Evolutionary conservation across 106 monocot genomes (phyloP).

Genomic region (Dendrobium officinale): DNA sequence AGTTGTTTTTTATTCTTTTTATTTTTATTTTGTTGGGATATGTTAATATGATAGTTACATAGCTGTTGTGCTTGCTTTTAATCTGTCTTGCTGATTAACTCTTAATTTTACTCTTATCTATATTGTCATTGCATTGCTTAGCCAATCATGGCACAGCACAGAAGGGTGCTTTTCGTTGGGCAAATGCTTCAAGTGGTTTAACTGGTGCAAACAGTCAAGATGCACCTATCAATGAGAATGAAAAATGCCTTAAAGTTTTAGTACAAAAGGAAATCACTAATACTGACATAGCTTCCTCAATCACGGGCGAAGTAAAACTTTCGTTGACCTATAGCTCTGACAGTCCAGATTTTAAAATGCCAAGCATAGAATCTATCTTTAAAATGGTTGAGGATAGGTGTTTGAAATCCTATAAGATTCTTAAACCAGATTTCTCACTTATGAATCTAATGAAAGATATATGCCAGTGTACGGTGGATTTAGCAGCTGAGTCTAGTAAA

Average conservation of each 20-base stretch:
- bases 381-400: slow-evolving; percentile 40
- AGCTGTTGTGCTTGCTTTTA: not conserved
- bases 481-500: slow-evolving; percentile 23
- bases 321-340: slow-evolving; percentile 20
- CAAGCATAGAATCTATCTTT: slow-evolving; percentile 29
- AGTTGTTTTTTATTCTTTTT: not conserved
- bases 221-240: not conserved
- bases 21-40: not conserved
- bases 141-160: slow-evolving; percentile 7
- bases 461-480: slow-evolving; percentile 30
- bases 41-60: slow-evolving; percentile 3
- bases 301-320: slow-evolving; percentile 39
- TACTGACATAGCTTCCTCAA: slow-evolving; percentile 49
- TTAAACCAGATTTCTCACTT: slow-evolving; percentile 36
- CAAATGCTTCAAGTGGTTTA: not conserved
- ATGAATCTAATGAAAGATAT: slow-evolving; percentile 41
- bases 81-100: not conserved
- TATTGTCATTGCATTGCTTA: not conserved
- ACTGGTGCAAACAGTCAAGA: not conserved
- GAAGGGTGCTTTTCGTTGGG: not conserved
- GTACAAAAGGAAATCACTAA: not conserved
- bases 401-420: slow-evolving; percentile 33
- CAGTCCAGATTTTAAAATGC: slow-evolving; percentile 22
- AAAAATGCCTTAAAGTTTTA: not conserved
- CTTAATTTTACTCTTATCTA: not conserved